These are phyloP conservation scores for Wickerhamomyces hampshirensis DNA, from an alignment of 805 yeast genomes.

Conservation along the genomic window DNA sequence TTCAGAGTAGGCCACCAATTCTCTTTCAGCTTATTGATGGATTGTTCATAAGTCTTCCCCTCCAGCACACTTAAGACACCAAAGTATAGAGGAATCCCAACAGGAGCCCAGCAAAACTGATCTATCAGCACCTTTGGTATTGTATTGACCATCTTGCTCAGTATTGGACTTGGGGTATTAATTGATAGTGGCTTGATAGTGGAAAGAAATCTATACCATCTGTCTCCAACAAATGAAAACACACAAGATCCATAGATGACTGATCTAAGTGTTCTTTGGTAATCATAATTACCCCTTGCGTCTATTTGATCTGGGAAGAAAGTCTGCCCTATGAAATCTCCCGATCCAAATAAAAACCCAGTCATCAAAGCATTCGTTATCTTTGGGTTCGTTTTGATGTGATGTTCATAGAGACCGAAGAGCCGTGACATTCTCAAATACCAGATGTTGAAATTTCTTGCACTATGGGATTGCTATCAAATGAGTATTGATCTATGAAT, in stretches of 20 bases:
- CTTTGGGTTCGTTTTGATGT: slow-evolving; percentile 41
- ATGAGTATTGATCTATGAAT: too few relatives aligned
- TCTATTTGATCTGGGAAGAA: slow-evolving; percentile 32
- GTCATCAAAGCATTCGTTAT: slow-evolving; percentile 51
- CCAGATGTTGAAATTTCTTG: too few relatives aligned
- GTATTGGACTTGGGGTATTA: slow-evolving; percentile 11
- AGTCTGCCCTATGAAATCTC: slow-evolving; percentile 70
- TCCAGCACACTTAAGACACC: slow-evolving; percentile 65
- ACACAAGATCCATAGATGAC: slow-evolving; percentile 64
- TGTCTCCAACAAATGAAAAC: slow-evolving; percentile 71
- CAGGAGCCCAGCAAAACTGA: slow-evolving; percentile 74
- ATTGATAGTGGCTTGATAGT: slow-evolving; percentile 34
- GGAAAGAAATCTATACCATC: slow-evolving; percentile 58
- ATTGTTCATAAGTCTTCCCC: slow-evolving; percentile 35
- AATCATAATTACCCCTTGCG: slow-evolving; percentile 37
- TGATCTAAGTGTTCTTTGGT: slow-evolving; percentile 55
- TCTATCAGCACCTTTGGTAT: slow-evolving; percentile 57
- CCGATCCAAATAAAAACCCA: slow-evolving; percentile 64
- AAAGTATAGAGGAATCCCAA: slow-evolving; percentile 70
- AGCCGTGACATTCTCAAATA: slow-evolving; percentile 3
- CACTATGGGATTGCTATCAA: too few relatives aligned
- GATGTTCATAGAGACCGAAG: slow-evolving; percentile 15
- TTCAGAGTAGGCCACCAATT: slow-evolving; percentile 64
- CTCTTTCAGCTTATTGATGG: slow-evolving; percentile 38
- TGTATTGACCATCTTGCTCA: slow-evolving; percentile 30